Base-by-base conservation (phyloP, 441 rosid species). In the Populus hybrid region DNA sequence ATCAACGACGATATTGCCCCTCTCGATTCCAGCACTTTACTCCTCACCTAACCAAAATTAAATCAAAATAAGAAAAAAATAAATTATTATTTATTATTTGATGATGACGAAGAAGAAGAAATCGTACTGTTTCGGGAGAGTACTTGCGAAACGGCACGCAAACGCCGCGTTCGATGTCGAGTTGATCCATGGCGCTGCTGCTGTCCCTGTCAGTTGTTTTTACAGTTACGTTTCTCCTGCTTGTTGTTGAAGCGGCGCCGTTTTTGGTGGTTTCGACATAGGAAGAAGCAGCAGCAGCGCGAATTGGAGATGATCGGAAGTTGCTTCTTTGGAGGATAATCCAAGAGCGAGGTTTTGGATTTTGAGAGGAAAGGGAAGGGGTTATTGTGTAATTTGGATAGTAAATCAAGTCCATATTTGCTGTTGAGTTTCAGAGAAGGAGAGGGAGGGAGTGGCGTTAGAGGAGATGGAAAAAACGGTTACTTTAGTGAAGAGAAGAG, bases 121-220 rank as follows among this genome's bases (percentile, higher is more conserved):
- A 46, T 85, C 91, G 78, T 94, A 95, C 98, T 63, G 90, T 88
- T 83, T 93, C 95, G 50, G 98, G 98, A 75, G 98, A 78, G 83
- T 95, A 95, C 91, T 95, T 95, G 90, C 98, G 91, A 87, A 95
- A 95, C 2, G 98, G 98, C 76, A 93, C 82, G 83, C 98, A 95
- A 53, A 95, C 98, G 75, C 98, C 98, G 76, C 98, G 91, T 79
- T 95, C 98, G 81, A 95, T 87, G 85, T 95, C 98, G 12, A 95
- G 92, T 87, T 75, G 92, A 71, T 95, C 98, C 90, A 95, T 69
- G 73, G 98, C 98, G 61, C 84, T 67, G 70, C 70, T 67, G 35
- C 35, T 67, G 59, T 82, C 74, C 67, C 74, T 21, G 19, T 38
- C 21, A 32, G 9, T 73, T 0, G 53, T 75, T 69, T 63, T 66